Evolutionary conservation across 1,284 basidiomycete species (phyloP).

Genomic region (Leccinum glutinopallens): DNA sequence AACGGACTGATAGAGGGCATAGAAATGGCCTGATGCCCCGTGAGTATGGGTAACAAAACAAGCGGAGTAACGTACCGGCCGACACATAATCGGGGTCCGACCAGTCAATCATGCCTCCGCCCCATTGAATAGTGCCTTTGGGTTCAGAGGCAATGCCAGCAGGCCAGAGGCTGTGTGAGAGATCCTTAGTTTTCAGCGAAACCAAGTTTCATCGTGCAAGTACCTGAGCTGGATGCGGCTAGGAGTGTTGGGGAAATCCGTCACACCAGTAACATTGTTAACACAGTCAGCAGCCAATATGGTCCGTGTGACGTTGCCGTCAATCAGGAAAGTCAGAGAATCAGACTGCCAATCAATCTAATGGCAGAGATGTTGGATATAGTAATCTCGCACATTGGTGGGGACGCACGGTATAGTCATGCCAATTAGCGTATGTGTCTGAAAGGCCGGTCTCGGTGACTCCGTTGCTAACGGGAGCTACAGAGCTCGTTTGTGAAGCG

Average conservation of each 20-base stretch:
- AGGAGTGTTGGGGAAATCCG: conserved; percentile 73
- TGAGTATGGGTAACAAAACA: conserved; percentile 6
- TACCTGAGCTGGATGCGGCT: conserved; percentile 78
- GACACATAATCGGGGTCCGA: conserved; percentile 69
- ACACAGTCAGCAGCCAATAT: conserved; percentile 62
- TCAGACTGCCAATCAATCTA: conserved; percentile 81
- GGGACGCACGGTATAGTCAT: conserved; percentile 69
- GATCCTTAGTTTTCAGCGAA: conserved; percentile 6
- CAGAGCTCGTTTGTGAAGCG: neutral
- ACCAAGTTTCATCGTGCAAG: neutral
- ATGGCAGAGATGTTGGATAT: neutral
- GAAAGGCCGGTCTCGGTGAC: conserved; percentile 46
- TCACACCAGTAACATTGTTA: conserved; percentile 48
- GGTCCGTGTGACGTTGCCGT: conserved; percentile 71
- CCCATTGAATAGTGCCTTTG: conserved; percentile 74
- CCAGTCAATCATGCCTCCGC: conserved; percentile 79
- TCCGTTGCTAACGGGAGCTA: conserved; percentile 50
- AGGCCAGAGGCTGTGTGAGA: conserved; percentile 66
- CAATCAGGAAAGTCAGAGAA: conserved; percentile 65
- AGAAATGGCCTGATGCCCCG: conserved; percentile 52
- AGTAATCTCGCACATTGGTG: neutral
- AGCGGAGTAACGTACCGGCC: conserved; percentile 42
- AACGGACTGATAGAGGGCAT: conserved; percentile 58
- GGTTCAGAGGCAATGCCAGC: conserved; percentile 65
- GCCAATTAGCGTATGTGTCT: conserved; percentile 71